Conservation (phyloP, 306 rosid genomes). For the Sechiopsis laciniata region DNA sequence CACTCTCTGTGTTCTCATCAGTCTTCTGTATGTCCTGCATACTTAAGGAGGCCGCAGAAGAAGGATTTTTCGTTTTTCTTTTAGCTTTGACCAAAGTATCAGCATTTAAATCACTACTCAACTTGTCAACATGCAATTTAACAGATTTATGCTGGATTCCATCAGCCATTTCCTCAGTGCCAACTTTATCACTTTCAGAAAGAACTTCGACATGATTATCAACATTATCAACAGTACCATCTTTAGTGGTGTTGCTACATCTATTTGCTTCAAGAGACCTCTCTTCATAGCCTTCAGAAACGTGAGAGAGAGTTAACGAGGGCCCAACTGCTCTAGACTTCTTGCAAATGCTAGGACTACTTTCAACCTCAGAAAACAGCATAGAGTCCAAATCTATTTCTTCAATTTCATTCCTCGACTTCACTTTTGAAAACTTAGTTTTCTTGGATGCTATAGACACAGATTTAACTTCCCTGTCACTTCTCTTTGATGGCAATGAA, state of each 20-base stretch:
- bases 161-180: constrained; percentile 1
- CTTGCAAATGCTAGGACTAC: constrained; percentile 2
- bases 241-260: constrained; percentile 12
- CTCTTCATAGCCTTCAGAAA: constrained; percentile 14
- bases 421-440: background rate
- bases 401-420: constrained; percentile 7
- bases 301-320: background rate
- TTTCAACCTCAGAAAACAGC: constrained; percentile 13
- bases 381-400: constrained; percentile 7
- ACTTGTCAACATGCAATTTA: constrained; percentile 24
- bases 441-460: background rate
- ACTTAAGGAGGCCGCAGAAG: constrained; percentile 9
- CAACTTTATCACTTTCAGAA: constrained; percentile 15
- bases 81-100: constrained; percentile 13
- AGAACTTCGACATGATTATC: background rate
- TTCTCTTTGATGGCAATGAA: constrained; percentile 14
- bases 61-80: constrained; percentile 16
- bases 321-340: background rate
- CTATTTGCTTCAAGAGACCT: constrained; percentile 23
- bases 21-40: constrained; percentile 23
- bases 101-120: constrained; percentile 7
- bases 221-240: constrained; percentile 7
- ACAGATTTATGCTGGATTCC: constrained; percentile 27
- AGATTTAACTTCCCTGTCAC: background rate
- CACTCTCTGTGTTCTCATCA: background rate